Conservation (phyloP, 1,139 yeast genomes). For the Kodamaea alishanica region DNA sequence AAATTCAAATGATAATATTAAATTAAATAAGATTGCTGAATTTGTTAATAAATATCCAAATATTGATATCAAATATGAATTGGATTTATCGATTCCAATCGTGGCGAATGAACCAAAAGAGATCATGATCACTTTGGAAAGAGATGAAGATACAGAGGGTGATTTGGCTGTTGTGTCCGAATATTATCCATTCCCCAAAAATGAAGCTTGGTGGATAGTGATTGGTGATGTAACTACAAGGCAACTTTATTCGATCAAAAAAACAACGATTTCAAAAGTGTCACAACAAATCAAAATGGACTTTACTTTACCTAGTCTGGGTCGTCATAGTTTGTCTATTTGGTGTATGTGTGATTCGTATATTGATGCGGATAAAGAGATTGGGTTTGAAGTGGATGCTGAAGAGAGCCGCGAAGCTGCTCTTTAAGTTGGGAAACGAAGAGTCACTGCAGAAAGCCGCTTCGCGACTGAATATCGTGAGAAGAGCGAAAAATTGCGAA, state of each 20-base stretch:
- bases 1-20: constrained; percentile 9
- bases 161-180: constrained; percentile 54
- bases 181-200: constrained; percentile 52
- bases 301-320: constrained; percentile 57
- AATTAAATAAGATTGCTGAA: constrained; percentile 64
- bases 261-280: constrained; percentile 53
- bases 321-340: constrained; percentile 57
- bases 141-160: constrained; percentile 72
- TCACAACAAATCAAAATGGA: constrained; percentile 51
- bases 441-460: too few relatives aligned
- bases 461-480: too few relatives aligned
- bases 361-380: constrained; percentile 85
- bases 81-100: constrained; percentile 38
- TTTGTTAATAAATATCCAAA: constrained; percentile 91
- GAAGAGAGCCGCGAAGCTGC: constrained; percentile 7
- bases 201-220: constrained; percentile 88
- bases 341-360: constrained; percentile 94
- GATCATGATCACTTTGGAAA: constrained; percentile 52
- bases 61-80: constrained; percentile 61
- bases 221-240: constrained; percentile 62
- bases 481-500: too few relatives aligned
- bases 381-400: constrained; percentile 48
- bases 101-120: constrained; percentile 44
- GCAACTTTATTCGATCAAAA: constrained; percentile 72
- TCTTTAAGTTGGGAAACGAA: too few relatives aligned